A percentile compares a stretch with the other conserved stretches of the same genome.
Evolutionary conservation across 306 rosid genomes (phyloP).

Genomic region (Trifolium repens): DNA sequence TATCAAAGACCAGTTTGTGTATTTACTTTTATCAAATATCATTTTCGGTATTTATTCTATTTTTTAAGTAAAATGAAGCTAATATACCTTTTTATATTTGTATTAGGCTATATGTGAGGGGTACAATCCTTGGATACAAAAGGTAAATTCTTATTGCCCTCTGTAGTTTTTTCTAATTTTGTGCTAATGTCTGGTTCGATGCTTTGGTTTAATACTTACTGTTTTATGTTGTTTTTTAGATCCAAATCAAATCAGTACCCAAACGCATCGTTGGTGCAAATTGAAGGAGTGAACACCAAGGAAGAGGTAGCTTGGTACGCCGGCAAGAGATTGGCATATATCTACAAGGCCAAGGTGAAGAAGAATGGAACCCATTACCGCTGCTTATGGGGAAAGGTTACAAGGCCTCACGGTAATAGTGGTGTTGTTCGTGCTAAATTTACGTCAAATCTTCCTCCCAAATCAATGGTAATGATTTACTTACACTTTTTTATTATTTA

Average conservation of each 20-base stretch:
- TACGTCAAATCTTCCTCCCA: conserved; percentile 91
- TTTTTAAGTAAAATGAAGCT: neutral
- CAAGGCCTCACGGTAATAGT: conserved; percentile 90
- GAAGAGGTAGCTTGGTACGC: conserved; percentile 92
- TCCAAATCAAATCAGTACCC: conserved; percentile 95
- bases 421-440: conserved; percentile 92
- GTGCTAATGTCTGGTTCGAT: neutral
- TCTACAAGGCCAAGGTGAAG: conserved; percentile 97
- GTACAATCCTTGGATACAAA: conserved; percentile 91
- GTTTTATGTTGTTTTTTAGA: conserved; percentile 47
- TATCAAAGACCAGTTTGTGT: neutral
- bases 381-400: conserved; percentile 93
- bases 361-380: conserved; percentile 85
- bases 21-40: neutral
- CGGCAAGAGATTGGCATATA: conserved; percentile 87
- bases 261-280: conserved; percentile 77
- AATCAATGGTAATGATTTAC: conserved; percentile 67
- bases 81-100: neutral
- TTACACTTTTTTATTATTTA: neutral
- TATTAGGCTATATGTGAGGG: conserved; percentile 79
- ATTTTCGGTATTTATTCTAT: neutral
- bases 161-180: neutral
- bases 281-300: conserved; percentile 92
- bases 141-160: conserved; percentile 53
- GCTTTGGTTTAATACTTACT: neutral